Evolutionary conservation across 2,329 filamentous ascomycete genomes (phyloP).

Genomic region (Phialemonium atrogriseum): DNA sequence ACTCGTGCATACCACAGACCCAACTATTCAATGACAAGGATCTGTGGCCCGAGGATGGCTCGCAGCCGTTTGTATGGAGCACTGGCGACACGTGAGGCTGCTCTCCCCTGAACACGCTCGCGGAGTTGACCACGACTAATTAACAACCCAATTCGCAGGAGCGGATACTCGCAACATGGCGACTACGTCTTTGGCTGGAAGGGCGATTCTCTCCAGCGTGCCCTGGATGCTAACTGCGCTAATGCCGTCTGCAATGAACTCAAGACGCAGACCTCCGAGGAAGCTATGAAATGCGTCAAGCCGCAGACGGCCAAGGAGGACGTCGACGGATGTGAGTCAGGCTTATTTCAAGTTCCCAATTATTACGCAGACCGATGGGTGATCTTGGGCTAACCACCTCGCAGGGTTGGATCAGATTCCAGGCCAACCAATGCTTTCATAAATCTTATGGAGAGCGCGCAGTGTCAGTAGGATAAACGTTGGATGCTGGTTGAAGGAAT

Average conservation of each 20-base stretch:
- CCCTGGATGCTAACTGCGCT: conserved; percentile 5
- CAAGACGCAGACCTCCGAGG: conserved; percentile 4
- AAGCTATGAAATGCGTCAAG: conserved; percentile 5
- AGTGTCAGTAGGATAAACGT: too few relatives aligned
- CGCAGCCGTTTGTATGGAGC: conserved; percentile 5
- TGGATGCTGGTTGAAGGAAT: too few relatives aligned
- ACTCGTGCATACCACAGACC: conserved; percentile 1
- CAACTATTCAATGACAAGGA: conserved; percentile 4
- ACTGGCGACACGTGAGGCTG: conserved; percentile 3
- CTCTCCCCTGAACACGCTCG: background rate
- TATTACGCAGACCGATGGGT: background rate
- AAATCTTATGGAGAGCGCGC: too few relatives aligned
- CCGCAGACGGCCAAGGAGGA: conserved; percentile 3
- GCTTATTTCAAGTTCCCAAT: background rate
- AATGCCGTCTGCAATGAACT: conserved; percentile 4
- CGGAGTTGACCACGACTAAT: background rate
- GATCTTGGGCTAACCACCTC: background rate
- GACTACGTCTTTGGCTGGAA: conserved; percentile 28
- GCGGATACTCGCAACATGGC: conserved; percentile 6
- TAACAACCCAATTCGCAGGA: background rate
- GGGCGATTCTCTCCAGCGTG: conserved; percentile 6
- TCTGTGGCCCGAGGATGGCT: conserved; percentile 3
- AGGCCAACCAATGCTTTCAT: too few relatives aligned
- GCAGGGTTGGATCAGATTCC: conserved; percentile 2
- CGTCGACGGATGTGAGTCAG: conserved; percentile 6